These are phyloP conservation scores for Nicotiana otophora DNA, from an alignment of 257 asterid species.

Conservation along the genomic window DNA sequence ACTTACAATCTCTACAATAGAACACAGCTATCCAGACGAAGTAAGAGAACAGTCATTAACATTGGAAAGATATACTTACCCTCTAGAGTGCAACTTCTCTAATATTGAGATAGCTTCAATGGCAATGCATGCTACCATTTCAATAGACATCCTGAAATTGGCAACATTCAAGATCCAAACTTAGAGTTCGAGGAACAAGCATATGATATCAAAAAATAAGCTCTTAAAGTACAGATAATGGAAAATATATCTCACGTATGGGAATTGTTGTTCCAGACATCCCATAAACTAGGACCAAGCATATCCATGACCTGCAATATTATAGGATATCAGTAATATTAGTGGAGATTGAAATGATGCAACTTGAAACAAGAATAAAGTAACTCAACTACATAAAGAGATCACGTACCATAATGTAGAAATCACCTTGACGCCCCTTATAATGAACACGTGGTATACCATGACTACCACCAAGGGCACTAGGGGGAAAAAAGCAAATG, in stretches of 20 bases:
- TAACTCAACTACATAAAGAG: not conserved
- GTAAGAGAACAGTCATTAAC: not conserved
- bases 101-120: slow-evolving; percentile 84
- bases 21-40: not conserved
- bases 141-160: slow-evolving; percentile 69
- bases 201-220: not conserved
- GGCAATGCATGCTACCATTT: slow-evolving; percentile 93
- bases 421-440: slow-evolving; percentile 40
- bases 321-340: not conserved
- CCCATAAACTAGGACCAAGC: slow-evolving; percentile 83
- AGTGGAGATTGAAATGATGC: not conserved
- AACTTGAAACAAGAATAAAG: not conserved
- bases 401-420: slow-evolving; percentile 39
- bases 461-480: slow-evolving; percentile 35
- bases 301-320: slow-evolving; percentile 23
- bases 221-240: not conserved
- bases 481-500: slow-evolving; percentile 2
- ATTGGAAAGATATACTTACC: slow-evolving; percentile 37
- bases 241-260: slow-evolving; percentile 41
- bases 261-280: slow-evolving; percentile 72
- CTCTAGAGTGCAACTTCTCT: slow-evolving; percentile 77
- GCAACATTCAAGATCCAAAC: not conserved
- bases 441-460: slow-evolving; percentile 48
- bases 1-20: not conserved
- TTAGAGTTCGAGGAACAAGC: not conserved